These are phyloP conservation scores for Fraxinus paxiana DNA, from an alignment of 305 asterid genomes.

Conservation along the genomic window DNA sequence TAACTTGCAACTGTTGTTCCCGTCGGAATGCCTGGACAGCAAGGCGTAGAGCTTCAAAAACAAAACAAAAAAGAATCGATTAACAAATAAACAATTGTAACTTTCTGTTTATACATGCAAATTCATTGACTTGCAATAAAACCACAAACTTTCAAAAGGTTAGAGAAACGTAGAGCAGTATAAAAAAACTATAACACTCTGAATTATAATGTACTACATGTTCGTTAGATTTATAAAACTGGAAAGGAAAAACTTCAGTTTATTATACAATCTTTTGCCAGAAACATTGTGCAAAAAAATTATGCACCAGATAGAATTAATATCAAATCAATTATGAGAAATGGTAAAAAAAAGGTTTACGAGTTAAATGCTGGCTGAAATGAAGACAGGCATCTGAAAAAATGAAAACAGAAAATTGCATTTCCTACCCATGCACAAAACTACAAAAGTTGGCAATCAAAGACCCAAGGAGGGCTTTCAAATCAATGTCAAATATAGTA, in stretches of 20 bases:
- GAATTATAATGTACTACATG: neutral
- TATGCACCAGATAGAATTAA: neutral
- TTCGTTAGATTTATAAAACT: neutral
- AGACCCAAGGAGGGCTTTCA: neutral
- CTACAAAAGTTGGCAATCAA: conserved; percentile 1
- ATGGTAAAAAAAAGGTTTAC: neutral
- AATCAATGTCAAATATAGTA: neutral
- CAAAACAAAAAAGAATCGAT: conserved; percentile 15
- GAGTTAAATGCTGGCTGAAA: neutral
- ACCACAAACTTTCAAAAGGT: conserved; percentile 1
- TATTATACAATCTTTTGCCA: conserved; percentile 6
- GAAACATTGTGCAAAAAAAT: neutral
- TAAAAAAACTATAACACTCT: neutral
- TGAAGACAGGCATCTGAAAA: neutral
- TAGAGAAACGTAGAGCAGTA: neutral
- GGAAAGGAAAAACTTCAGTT: neutral
- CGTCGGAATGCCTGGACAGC: conserved; percentile 83
- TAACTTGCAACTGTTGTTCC: conserved; percentile 69
- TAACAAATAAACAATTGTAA: neutral
- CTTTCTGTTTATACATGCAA: conserved; percentile 1
- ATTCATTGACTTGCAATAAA: neutral
- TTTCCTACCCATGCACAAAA: neutral
- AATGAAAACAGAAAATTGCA: neutral
- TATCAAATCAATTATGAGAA: neutral
- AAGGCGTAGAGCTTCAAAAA: conserved; percentile 66